These are phyloP conservation scores for Chlorella vulgaris DNA, from an alignment of 139 green algal species.

Conservation along the genomic window DNA sequence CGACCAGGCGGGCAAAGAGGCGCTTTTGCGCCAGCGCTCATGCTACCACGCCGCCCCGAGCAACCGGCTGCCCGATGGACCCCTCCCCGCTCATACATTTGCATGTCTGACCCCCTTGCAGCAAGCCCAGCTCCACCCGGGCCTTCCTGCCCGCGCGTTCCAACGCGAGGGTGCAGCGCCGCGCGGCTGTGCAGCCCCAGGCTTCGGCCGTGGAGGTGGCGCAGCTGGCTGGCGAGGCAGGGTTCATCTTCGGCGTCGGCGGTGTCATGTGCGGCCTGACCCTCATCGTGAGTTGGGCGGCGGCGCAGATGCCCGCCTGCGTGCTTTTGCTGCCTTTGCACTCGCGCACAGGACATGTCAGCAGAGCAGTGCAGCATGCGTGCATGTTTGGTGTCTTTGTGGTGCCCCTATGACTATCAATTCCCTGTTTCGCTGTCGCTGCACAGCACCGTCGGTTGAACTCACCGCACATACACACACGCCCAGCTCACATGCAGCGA, in stretches of 20 bases:
- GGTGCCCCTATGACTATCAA: background rate
- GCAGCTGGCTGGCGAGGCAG: conserved; percentile 78
- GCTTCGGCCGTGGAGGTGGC: conserved; percentile 69
- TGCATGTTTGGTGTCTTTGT: too few species aligned
- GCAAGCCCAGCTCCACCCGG: conserved; percentile 18
- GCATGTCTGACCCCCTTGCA: background rate
- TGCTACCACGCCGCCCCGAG: background rate
- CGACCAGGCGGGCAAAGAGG: too few species aligned
- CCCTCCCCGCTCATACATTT: background rate
- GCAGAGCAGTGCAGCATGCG: too few species aligned
- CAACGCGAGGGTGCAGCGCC: conserved; percentile 7
- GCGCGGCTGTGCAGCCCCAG: conserved; percentile 10
- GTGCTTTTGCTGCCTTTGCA: background rate
- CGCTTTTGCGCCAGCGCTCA: background rate
- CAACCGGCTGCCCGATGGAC: background rate
- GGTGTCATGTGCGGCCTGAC: conserved; percentile 86
- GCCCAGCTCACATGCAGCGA: too few species aligned
- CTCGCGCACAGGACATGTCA: background rate
- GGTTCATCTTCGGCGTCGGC: conserved; percentile 78
- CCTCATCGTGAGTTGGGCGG: conserved; percentile 72
- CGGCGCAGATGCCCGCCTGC: background rate
- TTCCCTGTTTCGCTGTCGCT: background rate
- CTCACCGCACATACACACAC: too few species aligned
- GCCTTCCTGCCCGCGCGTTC: conserved; percentile 26
- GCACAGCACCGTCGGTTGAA: too few species aligned